Evolutionary conservation across 805 yeast genomes (phyloP), one percentile per base, ranked within the genome.

Genomic region (Suhomyces vadensis): DNA sequence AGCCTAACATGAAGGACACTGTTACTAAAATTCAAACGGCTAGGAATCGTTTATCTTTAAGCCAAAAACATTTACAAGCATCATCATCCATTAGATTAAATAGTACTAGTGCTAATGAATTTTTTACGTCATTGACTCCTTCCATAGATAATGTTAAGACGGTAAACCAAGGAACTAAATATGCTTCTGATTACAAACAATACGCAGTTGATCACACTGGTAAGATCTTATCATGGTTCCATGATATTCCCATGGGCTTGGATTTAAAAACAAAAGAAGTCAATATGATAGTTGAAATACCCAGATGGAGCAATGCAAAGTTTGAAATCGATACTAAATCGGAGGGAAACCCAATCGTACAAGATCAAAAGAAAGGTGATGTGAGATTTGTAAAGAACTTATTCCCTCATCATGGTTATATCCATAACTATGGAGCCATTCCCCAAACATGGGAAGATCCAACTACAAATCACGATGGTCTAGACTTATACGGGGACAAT

Each of bases 391-490:
- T 88, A 24, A 77, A 83, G 56, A 88, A 88, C 67, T 69, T 87
- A 17, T 88, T 83, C 70, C 96, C 96, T 6, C 82, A 77, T 62
- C 84, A 84, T 54, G 96, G 96, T 1, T 87, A 87, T 63, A 83
- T 88, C 44, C 91, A 84, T 64, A 88, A 88, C 67, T 88, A 88
- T 60, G 95, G 96, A 36, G 92, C 95, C 3, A 73, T 87, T 55
- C 91, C 95, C 13, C 95, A 87, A 71, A 92, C 98, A 3, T 92
- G 98, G 98, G 99, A 92, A 67, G 95, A 94, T 61, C 95, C 95
- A n/a, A 79, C 83, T 46, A 71, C 70, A 58, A 81, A 58, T 37
- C 56, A 63, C 43, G 65, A 57, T 69, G 65, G 82, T 71, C 60
- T 80, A 21, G 64, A 58, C 10, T 57, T 67, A 16, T 62, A 67